Base-by-base conservation (phyloP, 1,284 basidiomycete genomes). In the Ganoderma leucocontextum region DNA sequence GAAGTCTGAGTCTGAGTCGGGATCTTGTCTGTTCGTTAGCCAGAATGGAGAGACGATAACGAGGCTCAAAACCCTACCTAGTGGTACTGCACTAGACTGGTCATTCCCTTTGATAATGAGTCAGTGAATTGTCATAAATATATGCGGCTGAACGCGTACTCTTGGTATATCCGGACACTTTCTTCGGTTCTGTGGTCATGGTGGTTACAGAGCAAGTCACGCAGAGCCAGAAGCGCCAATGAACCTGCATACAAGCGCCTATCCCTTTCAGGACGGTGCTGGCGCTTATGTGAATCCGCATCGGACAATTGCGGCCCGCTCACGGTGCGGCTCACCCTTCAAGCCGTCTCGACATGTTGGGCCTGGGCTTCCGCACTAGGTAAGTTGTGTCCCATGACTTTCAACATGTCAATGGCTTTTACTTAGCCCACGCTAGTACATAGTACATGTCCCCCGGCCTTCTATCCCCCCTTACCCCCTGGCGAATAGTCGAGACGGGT, bases 1-100 rank as follows among this genome's bases (percentile, higher is more conserved):
- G 38, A 76, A 76, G 49, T 76, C 75, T 0, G 75, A 70, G 62
- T 76, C 75, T 0, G 74, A 74, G 62, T 76, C 75, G 17, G 60
- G 58, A 17, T 74, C 75, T 76, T 36, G 17, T 44, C 17, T 35
- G 15, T 10, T 19, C 19, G 42, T 62, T 10, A 62, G 60, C 42
- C 36, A 60, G 39, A 19, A 44, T 8, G 7, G 61, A 17, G 49
- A 17, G 36, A 52, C 61, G 29, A 60, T 13, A 39, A 49, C 2
- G 7, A 52, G 5, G 12, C 22, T 25, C 47, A 29, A 60, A 33
- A 15, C 22, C 10, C 13, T 60, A 60, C 61, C 61, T 22, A 62
- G n/a, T n/a, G 61, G 61, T 38, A 62, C 47, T 4, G 35, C 47
- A 8, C 22, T 52, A 3, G 61, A 52, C 4, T 35, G 33, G 35